A percentile compares a stretch with the other conserved stretches of the same genome.
phyloP scores from a whole-genome alignment of 768 basidiomycete genomes.

The Antrodiella citrinella region DNA sequence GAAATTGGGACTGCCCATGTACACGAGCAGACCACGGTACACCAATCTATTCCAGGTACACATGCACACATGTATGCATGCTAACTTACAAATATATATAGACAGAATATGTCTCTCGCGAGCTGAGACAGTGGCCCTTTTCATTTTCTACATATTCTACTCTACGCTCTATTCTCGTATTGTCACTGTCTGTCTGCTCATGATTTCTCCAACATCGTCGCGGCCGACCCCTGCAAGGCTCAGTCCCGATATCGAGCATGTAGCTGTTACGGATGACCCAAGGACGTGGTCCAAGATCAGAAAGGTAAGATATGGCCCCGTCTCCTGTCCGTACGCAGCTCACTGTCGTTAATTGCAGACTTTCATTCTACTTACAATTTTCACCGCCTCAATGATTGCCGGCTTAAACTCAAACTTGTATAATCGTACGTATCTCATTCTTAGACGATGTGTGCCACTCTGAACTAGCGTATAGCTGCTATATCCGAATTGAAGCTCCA shows the following conservation, averaged over 20 bases:
- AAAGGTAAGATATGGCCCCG: conserved; percentile 13
- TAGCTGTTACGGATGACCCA: conserved; percentile 19
- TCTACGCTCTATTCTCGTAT: background rate
- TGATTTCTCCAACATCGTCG: background rate
- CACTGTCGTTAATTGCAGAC: conserved; percentile 23
- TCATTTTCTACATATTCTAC: too few species aligned
- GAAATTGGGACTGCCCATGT: too few species aligned
- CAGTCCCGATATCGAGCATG: conserved; percentile 20
- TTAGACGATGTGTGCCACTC: background rate
- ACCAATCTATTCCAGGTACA: too few species aligned
- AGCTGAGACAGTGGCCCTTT: too few species aligned
- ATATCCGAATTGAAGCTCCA: conserved; percentile 51
- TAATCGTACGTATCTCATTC: conserved; percentile 39
- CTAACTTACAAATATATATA: too few species aligned
- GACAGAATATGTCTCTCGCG: too few species aligned
- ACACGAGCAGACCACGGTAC: too few species aligned
- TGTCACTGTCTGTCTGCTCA: background rate
- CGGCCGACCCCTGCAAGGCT: background rate
- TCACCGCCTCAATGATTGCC: conserved; percentile 48
- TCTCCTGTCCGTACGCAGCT: background rate
- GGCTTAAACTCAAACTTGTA: conserved; percentile 54
- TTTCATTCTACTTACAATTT: conserved; percentile 36
- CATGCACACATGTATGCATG: too few species aligned
- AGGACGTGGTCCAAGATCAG: conserved; percentile 19
- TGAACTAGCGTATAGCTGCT: conserved; percentile 37